Evolutionary conservation across 73 alveolate genomes (phyloP).

Genomic region (Paramecium tetraurelia): DNA sequence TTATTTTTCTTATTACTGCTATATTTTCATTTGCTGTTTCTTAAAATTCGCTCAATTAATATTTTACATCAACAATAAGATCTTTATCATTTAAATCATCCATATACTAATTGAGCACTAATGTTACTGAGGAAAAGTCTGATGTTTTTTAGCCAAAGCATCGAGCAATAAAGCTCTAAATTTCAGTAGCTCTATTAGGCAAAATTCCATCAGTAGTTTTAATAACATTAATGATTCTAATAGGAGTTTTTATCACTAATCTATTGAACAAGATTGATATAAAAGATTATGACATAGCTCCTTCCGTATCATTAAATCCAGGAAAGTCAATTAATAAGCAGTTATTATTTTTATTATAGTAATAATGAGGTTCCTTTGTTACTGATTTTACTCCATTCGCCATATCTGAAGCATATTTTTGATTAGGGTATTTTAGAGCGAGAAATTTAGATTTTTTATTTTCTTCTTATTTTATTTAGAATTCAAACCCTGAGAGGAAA

Average conservation of each 20-base stretch:
- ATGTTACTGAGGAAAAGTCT: no score
- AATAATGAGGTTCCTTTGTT: neutral
- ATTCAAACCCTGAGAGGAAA: neutral
- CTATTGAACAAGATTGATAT: no score
- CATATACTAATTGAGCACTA: no score
- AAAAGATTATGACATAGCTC: no score
- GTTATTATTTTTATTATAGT: neutral
- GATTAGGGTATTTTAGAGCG: neutral
- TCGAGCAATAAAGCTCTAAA: no score
- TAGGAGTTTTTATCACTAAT: no score
- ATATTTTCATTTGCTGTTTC: neutral
- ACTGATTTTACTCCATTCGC: neutral
- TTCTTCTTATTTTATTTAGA: neutral
- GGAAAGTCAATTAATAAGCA: neutral
- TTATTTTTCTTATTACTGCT: neutral
- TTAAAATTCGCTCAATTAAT: neutral
- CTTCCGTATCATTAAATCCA: no score
- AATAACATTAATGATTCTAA: no score
- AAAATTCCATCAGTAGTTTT: no score
- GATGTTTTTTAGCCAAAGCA: no score
- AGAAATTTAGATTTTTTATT: neutral
- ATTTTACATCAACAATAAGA: neutral
- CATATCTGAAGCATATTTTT: neutral
- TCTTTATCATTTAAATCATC: no score
- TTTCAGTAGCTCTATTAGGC: no score